Base-by-base conservation (phyloP, 225 moss, liverwort and hornwort species). In the Neckera pumila region DNA sequence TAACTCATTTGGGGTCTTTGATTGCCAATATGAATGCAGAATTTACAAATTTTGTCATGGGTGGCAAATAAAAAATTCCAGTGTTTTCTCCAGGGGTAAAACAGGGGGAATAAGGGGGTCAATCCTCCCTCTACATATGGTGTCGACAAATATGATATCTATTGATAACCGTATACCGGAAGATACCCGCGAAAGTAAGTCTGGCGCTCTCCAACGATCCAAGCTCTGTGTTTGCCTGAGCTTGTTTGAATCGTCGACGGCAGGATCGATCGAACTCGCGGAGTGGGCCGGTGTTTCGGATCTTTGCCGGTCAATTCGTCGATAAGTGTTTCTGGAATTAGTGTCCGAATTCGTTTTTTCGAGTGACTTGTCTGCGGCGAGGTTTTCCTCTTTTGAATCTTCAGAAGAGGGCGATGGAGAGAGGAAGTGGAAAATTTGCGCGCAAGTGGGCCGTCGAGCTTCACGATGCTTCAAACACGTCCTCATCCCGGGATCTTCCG, bases 391-490 rank as follows among this genome's bases (percentile, higher is more conserved):
- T 53, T 65, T 62, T 21, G 76, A 83, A 71, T 26, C 6, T 23
- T 31, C 17, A 70, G 76, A n/a, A 47, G 69, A 62, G n/a, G 53
- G 43, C 42, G 36, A 94, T 93, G 91, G 92, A 89, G 79, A 90
- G 92, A 81, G 92, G 89, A 74, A 81, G 94, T 76, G 89, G 88
- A 22, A 86, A 89, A 87, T 84, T 92, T 80, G 94, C 89, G 22
- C 93, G 99, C 85, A 96, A 95, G 89, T 99, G 99, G 99, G 99
- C 99, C n/a, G 94, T 99, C 65, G 99, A 97, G 81, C 93, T 99
- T 77, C 88, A 94, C 64, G 99, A 99, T 91, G 89, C 93, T 47
- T 86, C 93, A 3, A 90, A 91, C 26, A 86, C 96, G 38, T 95
- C 97, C 16, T 91, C 93, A 25, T 86, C 92, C 0, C 93, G 96